Evolutionary conservation across 768 basidiomycete species (phyloP), one percentile per base, ranked within the genome.

Genomic region (Mycena olivaceomarginata): DNA sequence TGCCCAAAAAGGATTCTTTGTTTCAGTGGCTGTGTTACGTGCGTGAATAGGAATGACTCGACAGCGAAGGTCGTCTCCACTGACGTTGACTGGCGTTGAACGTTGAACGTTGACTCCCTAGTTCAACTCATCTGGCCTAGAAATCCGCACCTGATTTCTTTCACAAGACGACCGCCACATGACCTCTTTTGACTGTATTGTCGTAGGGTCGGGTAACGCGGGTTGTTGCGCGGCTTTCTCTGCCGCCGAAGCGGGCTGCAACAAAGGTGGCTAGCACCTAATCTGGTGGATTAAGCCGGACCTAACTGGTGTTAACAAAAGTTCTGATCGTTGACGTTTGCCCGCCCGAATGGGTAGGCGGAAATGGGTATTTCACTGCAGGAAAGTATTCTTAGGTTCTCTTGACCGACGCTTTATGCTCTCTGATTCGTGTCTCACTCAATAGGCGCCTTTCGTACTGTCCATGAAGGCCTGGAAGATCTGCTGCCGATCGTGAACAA

Each of bases 361-460:
- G 93, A 20, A 94, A 95, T 79, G 92, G 93, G 20, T 93, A 91
- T 84, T 94, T 94, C 85, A 94, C 93, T 41, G 93, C 93, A 12
- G 93, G 93, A 25, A 65, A 40, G 40, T 67, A 53, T 67, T 51
- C 48, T 62, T 39, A 20, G 43, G 20, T 16, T 31, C 41, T 18
- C 31, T 16, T n/a, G 10, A 39, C 31, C 15, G 31, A 53, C 12
- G 22, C 13, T 45, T 65, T 15, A 22, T 25, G 20, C 18, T 4
- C 39, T 48, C 43, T 64, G 9, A 60, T 20, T 39, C 45, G 64
- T 51, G 31, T 39, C 66, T 53, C 11, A 25, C 45, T 11, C 22
- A 12, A 15, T 31, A 73, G 64, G 70, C 15, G 76, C 78, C 16
- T 77, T 77, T 80, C 91, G 94, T 69, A 93, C 91, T 13, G 91